Conservation (phyloP, 495 filamentous ascomycete genomes). For the Lepidopterella palustris region DNA sequence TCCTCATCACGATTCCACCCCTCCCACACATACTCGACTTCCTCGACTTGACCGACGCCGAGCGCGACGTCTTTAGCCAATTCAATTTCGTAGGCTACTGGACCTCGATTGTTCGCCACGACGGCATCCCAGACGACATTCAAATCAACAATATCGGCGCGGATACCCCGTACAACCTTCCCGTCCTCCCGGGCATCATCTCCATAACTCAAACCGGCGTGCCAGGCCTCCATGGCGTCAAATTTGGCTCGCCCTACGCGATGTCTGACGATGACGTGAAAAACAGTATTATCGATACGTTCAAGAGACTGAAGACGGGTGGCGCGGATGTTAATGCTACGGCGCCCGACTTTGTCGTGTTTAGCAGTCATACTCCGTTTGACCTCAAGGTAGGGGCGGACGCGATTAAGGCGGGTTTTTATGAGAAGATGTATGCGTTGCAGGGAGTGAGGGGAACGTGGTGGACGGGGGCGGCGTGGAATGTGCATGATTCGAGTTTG, state of each 20-base stretch:
- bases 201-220: slow-evolving; percentile 7
- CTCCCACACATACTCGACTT: slow-evolving; percentile 32
- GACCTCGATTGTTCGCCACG: slow-evolving; percentile 39
- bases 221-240: slow-evolving; percentile 9
- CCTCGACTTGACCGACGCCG: slow-evolving; percentile 37
- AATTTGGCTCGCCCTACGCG: slow-evolving; percentile 19
- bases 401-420: slow-evolving; percentile 45
- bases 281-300: slow-evolving; percentile 17
- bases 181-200: slow-evolving; percentile 22
- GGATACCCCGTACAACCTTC: slow-evolving; percentile 30
- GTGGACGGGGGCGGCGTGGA: slow-evolving; percentile 46
- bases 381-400: slow-evolving; percentile 28
- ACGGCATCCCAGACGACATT: slow-evolving; percentile 35
- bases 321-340: slow-evolving; percentile 2
- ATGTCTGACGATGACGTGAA: slow-evolving; percentile 19
- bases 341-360: slow-evolving; percentile 26
- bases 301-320: slow-evolving; percentile 6
- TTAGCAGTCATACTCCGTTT: slow-evolving; percentile 25
- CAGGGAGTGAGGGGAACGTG: slow-evolving; percentile 49
- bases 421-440: slow-evolving; percentile 43
- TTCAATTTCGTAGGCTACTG: slow-evolving; percentile 42
- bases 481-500: slow-evolving; percentile 22
- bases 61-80: slow-evolving; percentile 39
- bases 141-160: slow-evolving; percentile 31
- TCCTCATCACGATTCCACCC: slow-evolving; percentile 44